Base-by-base conservation (phyloP, 768 basidiomycete genomes). In the Collybia nuda region DNA sequence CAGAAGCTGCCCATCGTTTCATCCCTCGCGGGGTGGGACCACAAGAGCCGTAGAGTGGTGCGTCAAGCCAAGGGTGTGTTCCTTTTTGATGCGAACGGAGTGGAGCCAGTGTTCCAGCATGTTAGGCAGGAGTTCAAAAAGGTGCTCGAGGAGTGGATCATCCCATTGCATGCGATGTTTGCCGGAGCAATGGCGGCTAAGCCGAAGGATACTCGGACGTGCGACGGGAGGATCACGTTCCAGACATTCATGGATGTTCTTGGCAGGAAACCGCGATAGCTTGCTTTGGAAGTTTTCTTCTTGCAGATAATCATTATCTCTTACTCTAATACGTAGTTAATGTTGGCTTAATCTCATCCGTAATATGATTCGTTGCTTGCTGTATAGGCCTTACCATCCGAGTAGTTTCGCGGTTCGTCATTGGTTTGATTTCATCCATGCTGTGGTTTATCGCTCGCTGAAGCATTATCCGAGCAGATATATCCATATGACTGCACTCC, bases 231-330 rank as follows among this genome's bases (percentile, higher is more conserved):
- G 8, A 41, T 59, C 38, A 59, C 57, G 9, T 63, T 57, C 18
- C 44, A 59, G n/a, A 57, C 48, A 1, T 62, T 62, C 29, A 62
- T 60, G 59, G 24, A 37, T 3, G 45, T 55, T 2, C 43, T 61
- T 6, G 55, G 50, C 8, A 29, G 28, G 23, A 42, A 36, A 17
- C 55, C 60, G 1, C 54, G 51, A 32, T 32, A 11, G 12, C 12
- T 2, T 14, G 14, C 12, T 32, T 32, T 32, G 32, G 28, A 11
- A n/a, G 12, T 32, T 32, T 32, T 32, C 9, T 32, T 32, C 14
- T 9, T 32, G 32, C 6, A 11, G 6, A 11, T 32, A 5, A 9
- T 14, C 12, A 2, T 32, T 11, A 32, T 11, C 9, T 11, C 9
- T 26, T 32, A 32, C 12, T 11, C 14, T 32, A 32, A 32, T 32